Base-by-base conservation (phyloP, 2,329 filamentous ascomycete genomes). In the Sclerotinia minor region DNA sequence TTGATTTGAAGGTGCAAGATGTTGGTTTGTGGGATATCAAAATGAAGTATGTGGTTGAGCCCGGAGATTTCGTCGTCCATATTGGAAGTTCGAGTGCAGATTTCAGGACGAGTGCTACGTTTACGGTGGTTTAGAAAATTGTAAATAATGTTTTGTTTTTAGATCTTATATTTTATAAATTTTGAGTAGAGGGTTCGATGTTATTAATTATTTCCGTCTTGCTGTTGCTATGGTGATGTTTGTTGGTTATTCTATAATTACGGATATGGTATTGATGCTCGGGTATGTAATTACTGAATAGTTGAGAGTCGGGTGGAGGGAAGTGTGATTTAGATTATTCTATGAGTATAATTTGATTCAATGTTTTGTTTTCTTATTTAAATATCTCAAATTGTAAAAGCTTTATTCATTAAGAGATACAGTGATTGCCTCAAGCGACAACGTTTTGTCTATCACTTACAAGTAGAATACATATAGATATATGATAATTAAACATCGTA, bases 31-130 rank as follows among this genome's bases (percentile, higher is more conserved):
- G 90, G 90, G 87, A 90, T 73, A 83, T 87, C 17, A 80, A 78
- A 45, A 89, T 91, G 87, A 79, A 88, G 76, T 92, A 92, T 77
- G 87, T 91, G 32, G 89, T 92, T 49, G 90, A 92, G 81, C 84
- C 85, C 3, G 90, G 90, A 1, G 83, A 88, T 52, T 92, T 92
- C 76, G 78, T 82, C 6, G 79, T 91, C 13, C 80, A 83, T 66
- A 83, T 89, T 21, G 90, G 89, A n/a, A 82, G 80, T 65, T 84
- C 83, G 32, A 89, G 86, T 72, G 79, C 79, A 66, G 83, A 88
- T 76, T 75, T 89, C 67, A 82, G 82, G 71, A 80, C 79, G 0
- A 88, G 85, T 73, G 81, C 82, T 45, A 88, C 83, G 1, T 81
- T 88, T 57, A 85, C 82, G 7, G 84, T 88, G 8, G n/a, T 24